A percentile compares a stretch with the other conserved stretches of the same genome.
Evolutionary conservation across 257 asterid species (phyloP).

Genomic region (Solanum acaule): DNA sequence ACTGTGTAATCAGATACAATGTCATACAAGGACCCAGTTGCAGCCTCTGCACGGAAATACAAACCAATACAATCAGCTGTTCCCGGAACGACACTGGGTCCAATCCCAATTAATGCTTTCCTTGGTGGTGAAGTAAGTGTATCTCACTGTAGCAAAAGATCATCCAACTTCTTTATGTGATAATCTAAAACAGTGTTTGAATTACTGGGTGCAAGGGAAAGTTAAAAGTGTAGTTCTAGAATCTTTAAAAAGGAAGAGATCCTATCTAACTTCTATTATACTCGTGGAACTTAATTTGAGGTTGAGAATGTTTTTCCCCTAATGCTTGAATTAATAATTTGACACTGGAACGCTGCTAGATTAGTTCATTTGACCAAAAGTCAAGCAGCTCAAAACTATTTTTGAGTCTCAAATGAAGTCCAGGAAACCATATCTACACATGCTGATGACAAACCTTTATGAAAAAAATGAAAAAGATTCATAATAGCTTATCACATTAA

Average conservation of each 20-base stretch:
- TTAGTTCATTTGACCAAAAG: not conserved
- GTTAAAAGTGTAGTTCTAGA: not conserved
- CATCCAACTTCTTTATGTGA: not conserved
- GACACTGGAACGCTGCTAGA: not conserved
- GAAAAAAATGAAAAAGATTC: not conserved
- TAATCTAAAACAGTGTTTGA: not conserved
- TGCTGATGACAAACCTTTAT: not conserved
- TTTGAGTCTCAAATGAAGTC: not conserved
- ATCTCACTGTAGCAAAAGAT: not conserved
- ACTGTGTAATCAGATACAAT: constrained; percentile 48
- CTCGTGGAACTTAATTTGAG: not conserved
- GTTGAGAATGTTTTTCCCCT: not conserved
- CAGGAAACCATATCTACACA: not conserved
- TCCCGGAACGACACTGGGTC: constrained; percentile 99
- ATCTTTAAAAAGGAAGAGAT: not conserved
- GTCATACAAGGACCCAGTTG: constrained; percentile 92
- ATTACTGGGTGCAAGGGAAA: not conserved
- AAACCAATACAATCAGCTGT: constrained; percentile 99
- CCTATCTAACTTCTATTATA: not conserved
- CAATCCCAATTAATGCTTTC: constrained; percentile 92
- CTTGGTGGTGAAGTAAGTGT: constrained; percentile 74
- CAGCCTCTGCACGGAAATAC: constrained; percentile 86
- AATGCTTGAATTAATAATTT: not conserved
- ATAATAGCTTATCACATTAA: not conserved
- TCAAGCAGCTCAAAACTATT: not conserved